Evolutionary conservation across 2,329 filamentous ascomycete species (phyloP).

Genomic region (Lasiodiplodia sp.): DNA sequence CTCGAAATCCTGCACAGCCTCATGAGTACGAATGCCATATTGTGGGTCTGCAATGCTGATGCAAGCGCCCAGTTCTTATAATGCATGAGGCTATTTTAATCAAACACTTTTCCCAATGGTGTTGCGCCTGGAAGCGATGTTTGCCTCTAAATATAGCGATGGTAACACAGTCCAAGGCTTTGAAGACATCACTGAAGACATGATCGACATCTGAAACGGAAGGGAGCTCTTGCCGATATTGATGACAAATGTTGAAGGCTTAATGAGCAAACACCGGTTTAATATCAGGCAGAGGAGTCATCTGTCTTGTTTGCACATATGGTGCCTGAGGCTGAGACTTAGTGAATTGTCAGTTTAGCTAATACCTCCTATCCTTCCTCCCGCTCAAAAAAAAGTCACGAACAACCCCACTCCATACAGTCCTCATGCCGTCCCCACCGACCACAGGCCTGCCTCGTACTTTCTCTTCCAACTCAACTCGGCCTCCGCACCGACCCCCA

Average conservation of each 20-base stretch:
- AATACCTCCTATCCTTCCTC: neutral
- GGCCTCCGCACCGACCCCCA: neutral
- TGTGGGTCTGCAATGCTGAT: neutral
- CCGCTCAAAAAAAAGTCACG: no score
- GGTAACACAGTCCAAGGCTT: neutral
- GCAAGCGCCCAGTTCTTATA: neutral
- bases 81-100: neutral
- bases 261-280: no score
- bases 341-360: neutral
- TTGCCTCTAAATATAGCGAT: constrained; percentile 1
- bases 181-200: no score
- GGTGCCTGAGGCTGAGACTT: neutral
- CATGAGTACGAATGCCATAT: neutral
- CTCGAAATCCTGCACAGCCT: neutral
- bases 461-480: neutral
- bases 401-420: no score
- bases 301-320: neutral
- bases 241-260: no score
- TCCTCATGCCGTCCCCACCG: neutral
- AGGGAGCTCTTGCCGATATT: no score
- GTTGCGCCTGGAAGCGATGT: neutral
- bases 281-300: neutral
- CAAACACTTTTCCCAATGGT: neutral
- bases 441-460: neutral
- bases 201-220: no score